phyloP scores from a whole-genome alignment of 2,329 filamentous ascomycete species.

The Hypomyces rosellus region DNA sequence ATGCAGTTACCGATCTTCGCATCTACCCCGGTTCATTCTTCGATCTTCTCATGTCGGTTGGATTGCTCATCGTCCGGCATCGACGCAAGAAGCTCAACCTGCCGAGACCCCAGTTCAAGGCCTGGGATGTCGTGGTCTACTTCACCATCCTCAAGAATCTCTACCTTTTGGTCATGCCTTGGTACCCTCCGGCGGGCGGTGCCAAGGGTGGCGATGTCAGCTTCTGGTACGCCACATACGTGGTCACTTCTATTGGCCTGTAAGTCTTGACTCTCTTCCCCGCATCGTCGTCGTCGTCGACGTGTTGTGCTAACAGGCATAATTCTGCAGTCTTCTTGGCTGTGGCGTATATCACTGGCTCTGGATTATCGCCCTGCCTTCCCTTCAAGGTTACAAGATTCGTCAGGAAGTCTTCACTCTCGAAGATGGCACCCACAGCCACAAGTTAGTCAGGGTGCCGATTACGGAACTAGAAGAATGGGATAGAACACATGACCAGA shows the following conservation, averaged over 20 bases:
- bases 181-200: slow-evolving; percentile 60
- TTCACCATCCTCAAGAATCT: slow-evolving; percentile 56
- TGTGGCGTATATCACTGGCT: slow-evolving; percentile 53
- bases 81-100: slow-evolving; percentile 46
- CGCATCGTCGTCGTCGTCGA: not conserved
- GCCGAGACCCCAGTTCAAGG: slow-evolving; percentile 44
- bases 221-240: slow-evolving; percentile 70
- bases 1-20: slow-evolving; percentile 50
- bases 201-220: slow-evolving; percentile 57
- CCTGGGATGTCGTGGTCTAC: slow-evolving; percentile 51
- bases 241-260: slow-evolving; percentile 57
- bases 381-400: slow-evolving; percentile 45
- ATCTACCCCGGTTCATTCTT: slow-evolving; percentile 56
- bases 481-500: slow-evolving; percentile 35
- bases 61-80: slow-evolving; percentile 51
- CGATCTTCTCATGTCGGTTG: slow-evolving; percentile 47
- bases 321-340: slow-evolving; percentile 34
- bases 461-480: slow-evolving; percentile 44
- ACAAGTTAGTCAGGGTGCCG: slow-evolving; percentile 48
- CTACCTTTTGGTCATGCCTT: slow-evolving; percentile 62
- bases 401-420: slow-evolving; percentile 48
- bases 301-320: not conserved
- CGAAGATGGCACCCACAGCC: slow-evolving; percentile 36
- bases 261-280: slow-evolving; percentile 32
- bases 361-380: slow-evolving; percentile 53